These are phyloP conservation scores for Arthrobotrys sphaeroides DNA, from an alignment of 2,329 filamentous ascomycete species.

Conservation along the genomic window DNA sequence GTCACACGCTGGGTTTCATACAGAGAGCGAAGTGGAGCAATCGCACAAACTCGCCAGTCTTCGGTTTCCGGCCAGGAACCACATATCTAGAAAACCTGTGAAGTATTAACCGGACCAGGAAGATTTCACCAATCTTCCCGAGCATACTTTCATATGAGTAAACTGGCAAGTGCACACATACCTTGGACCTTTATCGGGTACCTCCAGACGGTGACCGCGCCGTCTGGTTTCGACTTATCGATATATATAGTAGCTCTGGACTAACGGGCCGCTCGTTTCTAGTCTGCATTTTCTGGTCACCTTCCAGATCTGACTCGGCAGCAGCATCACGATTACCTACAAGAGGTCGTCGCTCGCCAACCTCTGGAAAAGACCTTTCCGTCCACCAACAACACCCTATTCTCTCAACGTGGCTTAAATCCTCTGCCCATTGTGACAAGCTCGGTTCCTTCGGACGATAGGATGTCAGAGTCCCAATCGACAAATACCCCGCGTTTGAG, in stretches of 20 bases:
- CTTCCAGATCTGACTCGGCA: conserved; percentile 54
- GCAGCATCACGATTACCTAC: conserved; percentile 52
- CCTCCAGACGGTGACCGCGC: neutral
- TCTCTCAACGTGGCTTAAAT: conserved; percentile 53
- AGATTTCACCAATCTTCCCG: conserved; percentile 49
- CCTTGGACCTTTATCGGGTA: too few relatives aligned
- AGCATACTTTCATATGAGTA: conserved; percentile 54
- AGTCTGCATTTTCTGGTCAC: conserved; percentile 54
- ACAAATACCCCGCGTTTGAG: conserved; percentile 58
- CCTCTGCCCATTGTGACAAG: conserved; percentile 51
- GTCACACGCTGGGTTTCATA: conserved; percentile 51
- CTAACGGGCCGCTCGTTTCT: conserved; percentile 25
- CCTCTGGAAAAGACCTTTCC: conserved; percentile 47
- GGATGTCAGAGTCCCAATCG: conserved; percentile 54
- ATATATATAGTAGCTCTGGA: neutral
- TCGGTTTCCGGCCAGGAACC: conserved; percentile 28
- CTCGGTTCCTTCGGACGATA: conserved; percentile 50
- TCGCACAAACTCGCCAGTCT: conserved; percentile 27
- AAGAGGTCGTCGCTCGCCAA: conserved; percentile 52
- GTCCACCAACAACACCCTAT: conserved; percentile 43
- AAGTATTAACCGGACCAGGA: conserved; percentile 15
- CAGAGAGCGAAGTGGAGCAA: conserved; percentile 43
- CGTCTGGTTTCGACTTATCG: neutral
- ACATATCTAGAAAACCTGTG: conserved; percentile 16
- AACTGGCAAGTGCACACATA: conserved; percentile 41